Conservation (phyloP, 176 grass and related monocot species). For the Paspalum notatum region DNA sequence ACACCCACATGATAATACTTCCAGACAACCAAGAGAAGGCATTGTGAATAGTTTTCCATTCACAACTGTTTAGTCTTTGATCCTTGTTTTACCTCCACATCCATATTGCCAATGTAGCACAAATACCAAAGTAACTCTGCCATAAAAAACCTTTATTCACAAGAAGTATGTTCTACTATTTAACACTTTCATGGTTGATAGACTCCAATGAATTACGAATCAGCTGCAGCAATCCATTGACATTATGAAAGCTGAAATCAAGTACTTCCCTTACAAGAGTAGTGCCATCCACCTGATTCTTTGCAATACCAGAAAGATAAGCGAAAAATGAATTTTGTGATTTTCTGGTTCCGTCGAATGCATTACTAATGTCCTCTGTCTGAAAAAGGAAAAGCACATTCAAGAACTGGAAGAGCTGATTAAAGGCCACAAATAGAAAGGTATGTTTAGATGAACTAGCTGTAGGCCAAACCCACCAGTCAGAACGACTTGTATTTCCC, state of each 20-base stretch:
- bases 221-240: slow-evolving; percentile 69
- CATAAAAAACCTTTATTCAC: slow-evolving; percentile 38
- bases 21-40: background rate
- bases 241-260: slow-evolving; percentile 94
- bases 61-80: slow-evolving; percentile 12
- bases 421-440: slow-evolving; percentile 24
- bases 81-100: background rate
- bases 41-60: background rate
- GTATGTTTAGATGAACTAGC: background rate
- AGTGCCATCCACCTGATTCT: slow-evolving; percentile 48
- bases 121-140: slow-evolving; percentile 32
- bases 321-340: slow-evolving; percentile 63
- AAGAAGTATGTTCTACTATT: slow-evolving; percentile 28
- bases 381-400: slow-evolving; percentile 41
- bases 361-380: slow-evolving; percentile 77
- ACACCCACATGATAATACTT: background rate
- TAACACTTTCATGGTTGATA: slow-evolving; percentile 63
- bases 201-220: slow-evolving; percentile 78
- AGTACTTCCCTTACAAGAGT: slow-evolving; percentile 71
- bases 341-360: slow-evolving; percentile 91
- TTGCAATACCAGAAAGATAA: slow-evolving; percentile 57
- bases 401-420: slow-evolving; percentile 27
- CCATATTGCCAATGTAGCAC: slow-evolving; percentile 24
- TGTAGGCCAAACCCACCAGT: too few relatives aligned
- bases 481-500: too few relatives aligned